A percentile compares a stretch with the other conserved stretches of the same genome.
These are phyloP conservation scores for Backusella australiensis DNA, from an alignment of 192 early-diverging fungal genomes.

Conservation along the genomic window DNA sequence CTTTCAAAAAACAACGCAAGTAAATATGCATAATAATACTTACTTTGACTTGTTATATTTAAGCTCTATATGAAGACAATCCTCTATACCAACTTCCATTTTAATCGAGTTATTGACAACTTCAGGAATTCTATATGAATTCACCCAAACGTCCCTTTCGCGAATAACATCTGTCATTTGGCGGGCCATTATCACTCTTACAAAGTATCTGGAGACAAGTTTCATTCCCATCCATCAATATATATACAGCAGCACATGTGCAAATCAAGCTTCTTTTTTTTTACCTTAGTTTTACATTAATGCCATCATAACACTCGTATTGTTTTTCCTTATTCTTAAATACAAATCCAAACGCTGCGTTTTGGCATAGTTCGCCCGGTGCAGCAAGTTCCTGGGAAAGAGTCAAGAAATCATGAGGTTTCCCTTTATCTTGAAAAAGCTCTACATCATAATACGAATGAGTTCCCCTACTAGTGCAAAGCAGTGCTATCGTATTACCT, in stretches of 20 bases:
- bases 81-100: too few species aligned
- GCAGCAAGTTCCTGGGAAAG: slow-evolving; percentile 91
- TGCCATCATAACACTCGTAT: slow-evolving; percentile 96
- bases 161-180: slow-evolving; percentile 66
- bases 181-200: slow-evolving; percentile 79
- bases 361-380: slow-evolving; percentile 86
- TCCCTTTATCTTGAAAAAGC: slow-evolving; percentile 92
- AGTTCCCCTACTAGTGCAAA: background rate
- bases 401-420: slow-evolving; percentile 92
- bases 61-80: too few species aligned
- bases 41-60: too few species aligned
- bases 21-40: too few species aligned
- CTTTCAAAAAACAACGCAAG: too few species aligned
- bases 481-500: slow-evolving; percentile 44
- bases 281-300: slow-evolving; percentile 90
- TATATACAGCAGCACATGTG: background rate
- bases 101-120: too few species aligned
- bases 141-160: slow-evolving; percentile 96
- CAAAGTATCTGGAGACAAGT: slow-evolving; percentile 70
- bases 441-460: slow-evolving; percentile 47
- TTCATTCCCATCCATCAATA: background rate
- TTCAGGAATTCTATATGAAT: slow-evolving; percentile 87
- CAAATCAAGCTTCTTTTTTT: background rate
- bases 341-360: slow-evolving; percentile 86
- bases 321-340: slow-evolving; percentile 99